Evolutionary conservation across 2,329 filamentous ascomycete species (phyloP).

Genomic region (Talaromyces sp.): DNA sequence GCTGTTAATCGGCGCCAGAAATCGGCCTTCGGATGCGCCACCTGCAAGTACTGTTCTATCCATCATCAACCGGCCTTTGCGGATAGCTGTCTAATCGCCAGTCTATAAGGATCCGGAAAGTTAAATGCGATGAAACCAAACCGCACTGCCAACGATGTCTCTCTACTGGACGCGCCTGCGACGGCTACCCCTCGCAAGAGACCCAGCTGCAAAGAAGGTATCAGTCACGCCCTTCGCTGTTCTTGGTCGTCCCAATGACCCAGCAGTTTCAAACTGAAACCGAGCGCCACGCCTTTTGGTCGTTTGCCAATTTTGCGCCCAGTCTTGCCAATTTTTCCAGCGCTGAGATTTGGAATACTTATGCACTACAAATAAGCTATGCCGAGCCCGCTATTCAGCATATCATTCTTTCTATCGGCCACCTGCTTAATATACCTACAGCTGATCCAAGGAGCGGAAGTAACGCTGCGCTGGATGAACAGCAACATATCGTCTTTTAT

Average conservation of each 20-base stretch:
- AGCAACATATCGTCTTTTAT: not conserved
- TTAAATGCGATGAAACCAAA: conserved; percentile 10
- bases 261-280: not conserved
- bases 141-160: conserved; percentile 5
- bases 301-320: not conserved
- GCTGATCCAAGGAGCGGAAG: not conserved
- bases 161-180: conserved; percentile 6
- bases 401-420: conserved; percentile 2
- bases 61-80: not conserved
- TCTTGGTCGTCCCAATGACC: conserved; percentile 7
- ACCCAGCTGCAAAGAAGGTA: not conserved
- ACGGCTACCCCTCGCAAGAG: conserved; percentile 6
- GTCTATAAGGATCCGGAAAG: conserved; percentile 4
- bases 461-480: not conserved
- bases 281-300: conserved; percentile 3
- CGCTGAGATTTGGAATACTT: conserved; percentile 5
- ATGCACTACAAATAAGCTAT: conserved; percentile 6
- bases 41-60: conserved; percentile 6
- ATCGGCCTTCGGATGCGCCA: conserved; percentile 4
- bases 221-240: not conserved
- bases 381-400: conserved; percentile 8
- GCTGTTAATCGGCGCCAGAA: not conserved
- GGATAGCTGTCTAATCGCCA: not conserved
- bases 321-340: conserved; percentile 1
- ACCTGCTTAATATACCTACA: not conserved